A percentile compares a stretch with the other conserved stretches of the same genome.
These are phyloP conservation scores for Peterozyma toletana DNA, from an alignment of 805 yeast species.

Conservation along the genomic window DNA sequence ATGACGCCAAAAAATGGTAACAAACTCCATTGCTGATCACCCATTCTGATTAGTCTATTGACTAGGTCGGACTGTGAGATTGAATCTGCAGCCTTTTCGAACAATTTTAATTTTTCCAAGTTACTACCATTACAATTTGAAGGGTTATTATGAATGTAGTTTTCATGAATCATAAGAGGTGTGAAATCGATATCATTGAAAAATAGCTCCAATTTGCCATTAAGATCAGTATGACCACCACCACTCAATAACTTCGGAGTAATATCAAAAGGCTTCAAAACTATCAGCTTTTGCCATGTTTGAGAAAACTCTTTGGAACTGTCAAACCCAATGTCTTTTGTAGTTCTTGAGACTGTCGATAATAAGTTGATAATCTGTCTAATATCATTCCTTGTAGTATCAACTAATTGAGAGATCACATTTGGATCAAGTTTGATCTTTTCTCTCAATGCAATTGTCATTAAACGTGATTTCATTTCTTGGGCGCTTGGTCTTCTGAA, in stretches of 20 bases:
- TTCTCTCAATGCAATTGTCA: slow-evolving; percentile 88
- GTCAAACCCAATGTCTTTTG: slow-evolving; percentile 52
- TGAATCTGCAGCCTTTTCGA: slow-evolving; percentile 77
- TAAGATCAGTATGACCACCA: slow-evolving; percentile 56
- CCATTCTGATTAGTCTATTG: slow-evolving; percentile 75
- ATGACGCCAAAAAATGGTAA: slow-evolving; percentile 85
- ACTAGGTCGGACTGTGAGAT: slow-evolving; percentile 82
- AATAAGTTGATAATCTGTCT: slow-evolving; percentile 88
- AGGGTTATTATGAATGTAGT: slow-evolving; percentile 69
- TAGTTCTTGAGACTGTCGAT: slow-evolving; percentile 76
- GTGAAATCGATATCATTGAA: slow-evolving; percentile 93
- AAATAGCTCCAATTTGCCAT: slow-evolving; percentile 80
- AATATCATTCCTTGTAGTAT: slow-evolving; percentile 83
- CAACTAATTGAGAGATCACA: slow-evolving; percentile 76
- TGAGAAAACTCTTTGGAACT: slow-evolving; percentile 55
- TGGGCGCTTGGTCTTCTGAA: slow-evolving; percentile 85
- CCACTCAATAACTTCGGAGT: slow-evolving; percentile 52
- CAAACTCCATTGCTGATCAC: slow-evolving; percentile 91
- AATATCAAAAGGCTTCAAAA: slow-evolving; percentile 89
- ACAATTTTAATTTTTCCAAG: slow-evolving; percentile 49
- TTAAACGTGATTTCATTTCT: slow-evolving; percentile 73
- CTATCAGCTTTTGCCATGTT: slow-evolving; percentile 85
- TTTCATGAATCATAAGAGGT: slow-evolving; percentile 95
- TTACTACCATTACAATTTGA: slow-evolving; percentile 27
- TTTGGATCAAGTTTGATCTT: slow-evolving; percentile 72